Evolutionary conservation across 169 alveolate genomes (phyloP), one percentile per base, ranked within the genome.

Genomic region (Plasmodium billcollinsi): DNA sequence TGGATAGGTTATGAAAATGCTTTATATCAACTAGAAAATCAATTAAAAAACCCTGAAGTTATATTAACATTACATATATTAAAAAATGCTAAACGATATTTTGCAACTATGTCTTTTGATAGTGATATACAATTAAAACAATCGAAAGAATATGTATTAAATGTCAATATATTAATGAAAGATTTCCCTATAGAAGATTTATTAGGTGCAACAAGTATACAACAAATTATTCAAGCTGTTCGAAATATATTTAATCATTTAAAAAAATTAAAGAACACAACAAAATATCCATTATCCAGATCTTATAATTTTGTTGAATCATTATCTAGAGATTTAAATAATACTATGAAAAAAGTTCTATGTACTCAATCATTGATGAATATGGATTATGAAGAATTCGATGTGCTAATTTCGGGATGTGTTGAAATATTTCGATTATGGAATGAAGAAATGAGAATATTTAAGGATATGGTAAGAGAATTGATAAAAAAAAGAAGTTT

Each of bases 161-260:
- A 95, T 62, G 96, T 96, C 72, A 97, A 97, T 92, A 88, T 94
- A 56, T 91, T 98, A 67, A 96, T 98, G 92, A 98, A 97, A 67
- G 99, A 98, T 89, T 97, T 98, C 73, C 99, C 99, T 15, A 95
- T 98, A 45, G 96, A 97, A 72, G 98, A 97, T 65, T 88, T 98
- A 73, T 92, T 97, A 47, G 97, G 97, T 20, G 98, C 99, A 6
- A 95, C 94, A 11, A 95, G 95, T 15, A 85, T 98, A 50, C 97
- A 94, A 39, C 98, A 96, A 71, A 93, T 97, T 24, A 93, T 93
- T 39, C 96, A 96, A 54, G 98, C 99, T 26, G 94, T 98, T 33
- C 93, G 96, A 26, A 93, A 94, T 26, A 96, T 98, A 63, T 98
- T 97, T 91, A 94, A 89, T 62, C 99, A 98, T 89, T 74, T 98